Percentiles rank a stretch among this genome's conserved stretches.
Evolutionary conservation across 225 moss, liverwort and hornwort species (phyloP).

Genomic region (Physcomitrellopsis africana): DNA sequence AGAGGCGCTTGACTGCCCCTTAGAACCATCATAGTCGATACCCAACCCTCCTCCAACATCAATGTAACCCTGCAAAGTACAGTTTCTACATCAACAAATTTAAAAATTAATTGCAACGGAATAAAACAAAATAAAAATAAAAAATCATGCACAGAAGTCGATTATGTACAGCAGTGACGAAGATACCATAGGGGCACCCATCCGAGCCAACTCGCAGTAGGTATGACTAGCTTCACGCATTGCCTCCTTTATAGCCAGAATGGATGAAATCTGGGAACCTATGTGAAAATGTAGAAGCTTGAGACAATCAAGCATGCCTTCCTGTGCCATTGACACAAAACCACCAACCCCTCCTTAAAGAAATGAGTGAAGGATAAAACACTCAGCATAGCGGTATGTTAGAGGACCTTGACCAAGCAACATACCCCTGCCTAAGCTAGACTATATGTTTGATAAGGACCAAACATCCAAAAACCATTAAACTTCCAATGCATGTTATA

Average conservation of each 20-base stretch:
- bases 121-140: neutral
- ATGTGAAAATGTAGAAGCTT: conserved; percentile 89
- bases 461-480: neutral
- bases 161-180: neutral
- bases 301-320: conserved; percentile 84
- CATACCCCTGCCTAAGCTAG: neutral
- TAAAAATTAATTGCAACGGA: neutral
- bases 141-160: neutral
- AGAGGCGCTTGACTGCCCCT: conserved; percentile 67
- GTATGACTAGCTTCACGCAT: conserved; percentile 92
- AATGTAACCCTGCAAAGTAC: conserved; percentile 63
- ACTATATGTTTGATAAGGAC: neutral
- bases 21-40: conserved; percentile 86
- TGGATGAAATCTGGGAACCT: conserved; percentile 82
- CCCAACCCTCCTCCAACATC: conserved; percentile 91
- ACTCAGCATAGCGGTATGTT: neutral
- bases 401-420: neutral
- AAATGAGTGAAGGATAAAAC: conserved; percentile 1
- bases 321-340: conserved; percentile 42
- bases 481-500: neutral
- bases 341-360: neutral
- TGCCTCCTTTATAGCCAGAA: conserved; percentile 77
- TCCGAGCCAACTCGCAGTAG: conserved; percentile 80
- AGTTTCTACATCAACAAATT: neutral
- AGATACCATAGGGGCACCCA: conserved; percentile 83